Base-by-base conservation (phyloP, 2,329 filamentous ascomycete species). In the Waltergamsia citrina region DNA sequence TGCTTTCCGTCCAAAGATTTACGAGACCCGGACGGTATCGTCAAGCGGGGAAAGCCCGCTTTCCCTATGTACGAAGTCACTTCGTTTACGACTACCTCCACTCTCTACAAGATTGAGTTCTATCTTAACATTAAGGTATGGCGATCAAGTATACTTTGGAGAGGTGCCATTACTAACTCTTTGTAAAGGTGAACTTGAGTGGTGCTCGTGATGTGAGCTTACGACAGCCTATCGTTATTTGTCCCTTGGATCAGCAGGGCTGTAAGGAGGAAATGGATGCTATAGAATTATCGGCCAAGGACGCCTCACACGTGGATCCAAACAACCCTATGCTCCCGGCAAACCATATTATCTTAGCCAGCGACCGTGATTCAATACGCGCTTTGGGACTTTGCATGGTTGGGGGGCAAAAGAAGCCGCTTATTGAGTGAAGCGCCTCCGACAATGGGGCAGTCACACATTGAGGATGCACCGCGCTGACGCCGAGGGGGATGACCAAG, bases 231-330 rank as follows among this genome's bases (percentile, higher is more conserved):
- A 95, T 98, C 38, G 86, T 96, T 22, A 92, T 96, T 33, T 96
- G 90, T 50, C 90, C 92, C 0, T 77, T 95, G 41, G 92, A 98
- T 51, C 86, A 95, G 51, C 85, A 93, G 44, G 85, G 82, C 12
- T 98, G 92, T 62, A 95, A 94, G 57, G 88, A 95, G 53, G 92
- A 96, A 62, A 95, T 98, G 86, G 88, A 94, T 49, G 88, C 88
- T 24, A 96, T 98, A 42, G 88, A 95, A 53, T 86, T 94, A 59
- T 85, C 92, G 1, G 92, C 92, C 28, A 90, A 88, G 57, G 90
- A 96, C 47, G 90, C 92, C 3, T 82, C 85, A 12, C 78, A 84
- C 41, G 81, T 96, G 40, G 86, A 90, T 45, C 82, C 82, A 1
- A 84, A 92, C 41, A 85, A 93, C 41, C 92, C 88, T 0, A 88